These are phyloP conservation scores for Dryas alaskensis DNA, from an alignment of 306 rosid genomes.

Conservation along the genomic window DNA sequence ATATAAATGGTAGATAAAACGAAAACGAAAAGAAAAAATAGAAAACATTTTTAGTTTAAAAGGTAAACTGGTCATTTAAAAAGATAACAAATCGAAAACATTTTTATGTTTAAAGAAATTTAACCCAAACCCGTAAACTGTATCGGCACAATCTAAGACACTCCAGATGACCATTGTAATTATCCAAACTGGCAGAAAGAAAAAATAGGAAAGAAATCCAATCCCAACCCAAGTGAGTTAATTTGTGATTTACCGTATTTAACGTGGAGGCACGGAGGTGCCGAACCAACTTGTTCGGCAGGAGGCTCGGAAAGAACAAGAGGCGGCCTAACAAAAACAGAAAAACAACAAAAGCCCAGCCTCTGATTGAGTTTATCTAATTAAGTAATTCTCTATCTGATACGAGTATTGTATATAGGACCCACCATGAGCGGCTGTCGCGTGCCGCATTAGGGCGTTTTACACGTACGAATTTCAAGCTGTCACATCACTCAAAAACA, in stretches of 20 bases:
- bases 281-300: slow-evolving; percentile 20
- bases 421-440: slow-evolving; percentile 69
- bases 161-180: not conserved
- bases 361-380: slow-evolving; percentile 9
- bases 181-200: not conserved
- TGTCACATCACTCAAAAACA: slow-evolving; percentile 30
- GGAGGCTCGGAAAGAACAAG: not conserved
- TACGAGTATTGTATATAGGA: slow-evolving; percentile 24
- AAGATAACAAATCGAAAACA: not conserved
- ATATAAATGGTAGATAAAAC: not conserved
- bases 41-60: not conserved
- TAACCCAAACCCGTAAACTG: too few species aligned
- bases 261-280: slow-evolving; percentile 18
- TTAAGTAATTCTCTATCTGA: not conserved
- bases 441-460: slow-evolving; percentile 72
- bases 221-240: not conserved
- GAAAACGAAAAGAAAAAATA: not conserved
- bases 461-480: slow-evolving; percentile 56
- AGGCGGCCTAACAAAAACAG: not conserved
- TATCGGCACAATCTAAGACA: too few species aligned
- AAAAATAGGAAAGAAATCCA: not conserved
- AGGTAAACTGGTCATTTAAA: not conserved
- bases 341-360: not conserved
- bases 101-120: not conserved
- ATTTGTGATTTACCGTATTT: not conserved